Conservation (phyloP, 2,329 filamentous ascomycete species). For the Ceratocystis albifundus region DNA sequence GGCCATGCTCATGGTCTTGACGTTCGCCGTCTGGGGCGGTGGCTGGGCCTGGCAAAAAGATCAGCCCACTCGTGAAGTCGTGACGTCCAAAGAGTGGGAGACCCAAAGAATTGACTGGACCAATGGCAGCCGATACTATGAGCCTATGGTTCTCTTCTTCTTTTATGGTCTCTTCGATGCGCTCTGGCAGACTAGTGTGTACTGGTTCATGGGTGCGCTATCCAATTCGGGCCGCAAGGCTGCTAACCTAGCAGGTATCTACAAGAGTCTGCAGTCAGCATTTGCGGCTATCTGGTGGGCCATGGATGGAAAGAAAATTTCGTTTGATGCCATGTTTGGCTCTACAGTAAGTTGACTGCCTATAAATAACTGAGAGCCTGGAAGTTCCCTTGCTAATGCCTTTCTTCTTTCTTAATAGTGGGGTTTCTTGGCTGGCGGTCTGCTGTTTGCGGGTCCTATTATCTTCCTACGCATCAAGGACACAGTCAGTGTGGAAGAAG, state of each 20-base stretch:
- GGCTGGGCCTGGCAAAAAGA: constrained; percentile 64
- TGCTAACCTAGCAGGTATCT: constrained; percentile 83
- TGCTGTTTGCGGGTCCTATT: constrained; percentile 67
- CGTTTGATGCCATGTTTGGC: constrained; percentile 62
- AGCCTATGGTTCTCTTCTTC: constrained; percentile 79
- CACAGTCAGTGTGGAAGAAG: constrained; percentile 67
- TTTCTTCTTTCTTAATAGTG: constrained; percentile 46
- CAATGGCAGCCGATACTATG: constrained; percentile 50
- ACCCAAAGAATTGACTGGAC: constrained; percentile 49
- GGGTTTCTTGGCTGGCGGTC: constrained; percentile 60
- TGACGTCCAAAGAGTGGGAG: constrained; percentile 26
- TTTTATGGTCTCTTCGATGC: constrained; percentile 87
- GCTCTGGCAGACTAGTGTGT: constrained; percentile 77
- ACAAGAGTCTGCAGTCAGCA: constrained; percentile 77
- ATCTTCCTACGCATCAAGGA: constrained; percentile 72
- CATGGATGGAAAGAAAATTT: constrained; percentile 49
- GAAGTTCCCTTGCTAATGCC: background rate
- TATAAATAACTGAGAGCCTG: background rate
- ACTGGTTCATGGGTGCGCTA: constrained; percentile 90
- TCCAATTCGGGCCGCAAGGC: constrained; percentile 87
- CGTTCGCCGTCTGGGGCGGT: constrained; percentile 70
- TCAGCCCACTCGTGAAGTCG: constrained; percentile 41
- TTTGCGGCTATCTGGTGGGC: constrained; percentile 67
- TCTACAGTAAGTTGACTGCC: constrained; percentile 33
- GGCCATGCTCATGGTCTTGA: constrained; percentile 51